Evolutionary conservation across 805 yeast genomes (phyloP).

Genomic region (Suhomyces pyralidae): DNA sequence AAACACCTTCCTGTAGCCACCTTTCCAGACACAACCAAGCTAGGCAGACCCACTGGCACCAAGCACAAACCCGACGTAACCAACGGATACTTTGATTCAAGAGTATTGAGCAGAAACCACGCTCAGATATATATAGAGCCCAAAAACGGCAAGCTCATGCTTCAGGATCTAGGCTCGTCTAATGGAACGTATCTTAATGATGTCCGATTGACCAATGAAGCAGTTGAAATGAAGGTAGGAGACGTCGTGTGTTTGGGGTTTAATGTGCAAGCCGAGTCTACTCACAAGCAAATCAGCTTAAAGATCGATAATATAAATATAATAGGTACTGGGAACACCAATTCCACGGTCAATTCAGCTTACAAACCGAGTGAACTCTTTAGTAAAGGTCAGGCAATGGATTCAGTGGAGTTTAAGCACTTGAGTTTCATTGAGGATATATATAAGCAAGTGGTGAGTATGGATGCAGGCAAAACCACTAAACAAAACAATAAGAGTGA

Average conservation of each 20-base stretch:
- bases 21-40: constrained; percentile 75
- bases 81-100: constrained; percentile 91
- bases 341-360: constrained; percentile 13
- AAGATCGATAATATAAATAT: constrained; percentile 70
- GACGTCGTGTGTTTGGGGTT: constrained; percentile 94
- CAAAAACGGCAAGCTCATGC: constrained; percentile 59
- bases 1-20: constrained; percentile 79
- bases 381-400: constrained; percentile 11
- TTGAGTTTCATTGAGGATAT: constrained; percentile 35
- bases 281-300: constrained; percentile 86
- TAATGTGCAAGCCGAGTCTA: constrained; percentile 65
- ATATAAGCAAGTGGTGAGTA: constrained; percentile 7
- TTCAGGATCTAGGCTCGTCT: constrained; percentile 84
- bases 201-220: constrained; percentile 58
- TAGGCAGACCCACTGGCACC: constrained; percentile 86
- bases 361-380: constrained; percentile 1
- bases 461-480: background rate
- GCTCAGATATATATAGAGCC: constrained; percentile 83
- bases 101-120: constrained; percentile 90
- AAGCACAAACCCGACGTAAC: constrained; percentile 57
- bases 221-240: constrained; percentile 65
- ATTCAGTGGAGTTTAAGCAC: constrained; percentile 32
- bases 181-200: constrained; percentile 94
- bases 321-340: constrained; percentile 32
- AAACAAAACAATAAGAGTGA: background rate